A percentile compares a stretch with the other conserved stretches of the same genome.
Evolutionary conservation across 371 early-diverging fungal species (phyloP).

Genomic region (Syncephalastrum racemosum): DNA sequence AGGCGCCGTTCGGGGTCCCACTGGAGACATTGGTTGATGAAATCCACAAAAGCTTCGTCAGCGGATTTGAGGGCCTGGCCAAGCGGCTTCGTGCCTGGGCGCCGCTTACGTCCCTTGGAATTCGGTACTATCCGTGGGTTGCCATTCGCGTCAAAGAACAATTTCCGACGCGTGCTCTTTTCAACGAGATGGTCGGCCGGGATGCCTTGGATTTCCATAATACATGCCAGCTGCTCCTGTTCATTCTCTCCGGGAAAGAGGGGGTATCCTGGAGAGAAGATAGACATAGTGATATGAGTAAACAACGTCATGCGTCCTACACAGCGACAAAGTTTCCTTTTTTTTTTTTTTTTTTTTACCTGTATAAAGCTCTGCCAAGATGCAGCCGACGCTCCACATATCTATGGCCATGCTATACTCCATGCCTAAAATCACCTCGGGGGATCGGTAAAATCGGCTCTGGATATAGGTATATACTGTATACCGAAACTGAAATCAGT

Average conservation of each 20-base stretch:
- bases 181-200: constrained; percentile 78
- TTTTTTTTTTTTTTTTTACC: too few species aligned
- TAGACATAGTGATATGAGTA: too few species aligned
- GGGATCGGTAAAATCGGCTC: constrained; percentile 96
- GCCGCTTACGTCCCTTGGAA: constrained; percentile 83
- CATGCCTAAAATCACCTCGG: constrained; percentile 94
- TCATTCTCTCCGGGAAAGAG: constrained; percentile 98
- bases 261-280: constrained; percentile 40
- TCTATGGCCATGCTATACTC: constrained; percentile 94
- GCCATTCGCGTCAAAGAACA: constrained; percentile 81
- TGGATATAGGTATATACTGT: constrained; percentile 97
- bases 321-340: too few species aligned
- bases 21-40: constrained; percentile 74
- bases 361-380: constrained; percentile 93
- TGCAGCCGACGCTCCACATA: constrained; percentile 99
- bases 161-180: constrained; percentile 71
- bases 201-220: constrained; percentile 90
- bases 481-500: background rate
- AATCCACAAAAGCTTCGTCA: constrained; percentile 81
- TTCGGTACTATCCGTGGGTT: constrained; percentile 71
- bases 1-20: constrained; percentile 90
- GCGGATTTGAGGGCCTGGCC: constrained; percentile 63
- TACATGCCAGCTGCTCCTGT: constrained; percentile 90
- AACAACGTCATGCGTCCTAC: too few species aligned
- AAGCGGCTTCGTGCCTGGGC: constrained; percentile 74